Evolutionary conservation across 306 rosid species (phyloP).

Genomic region (Inga oerstediana): DNA sequence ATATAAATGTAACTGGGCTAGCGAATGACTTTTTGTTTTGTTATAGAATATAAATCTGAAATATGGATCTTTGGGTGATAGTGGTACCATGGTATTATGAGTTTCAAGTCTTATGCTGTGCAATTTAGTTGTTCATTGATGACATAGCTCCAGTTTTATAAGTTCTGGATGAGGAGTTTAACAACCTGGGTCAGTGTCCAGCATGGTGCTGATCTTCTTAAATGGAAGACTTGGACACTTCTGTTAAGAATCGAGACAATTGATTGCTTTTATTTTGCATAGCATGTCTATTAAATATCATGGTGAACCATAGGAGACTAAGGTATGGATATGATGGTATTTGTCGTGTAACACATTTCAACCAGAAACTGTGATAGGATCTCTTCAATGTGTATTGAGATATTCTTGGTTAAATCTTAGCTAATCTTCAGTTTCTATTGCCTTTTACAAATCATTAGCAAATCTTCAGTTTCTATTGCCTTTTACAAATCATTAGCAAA

Average conservation of each 20-base stretch:
- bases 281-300: neutral
- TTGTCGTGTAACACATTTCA: neutral
- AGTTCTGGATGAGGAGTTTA: constrained; percentile 2
- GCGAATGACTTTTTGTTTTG: neutral
- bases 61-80: neutral
- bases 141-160: neutral
- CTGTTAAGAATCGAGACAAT: neutral
- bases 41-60: neutral
- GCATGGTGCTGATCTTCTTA: neutral
- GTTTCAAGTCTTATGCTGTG: neutral
- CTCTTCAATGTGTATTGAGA: neutral
- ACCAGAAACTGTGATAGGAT: neutral
- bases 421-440: constrained; percentile 11
- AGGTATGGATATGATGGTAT: neutral
- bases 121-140: neutral
- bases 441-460: neutral
- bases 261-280: neutral
- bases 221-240: neutral
- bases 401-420: constrained; percentile 8
- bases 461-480: constrained; percentile 3
- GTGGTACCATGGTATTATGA: neutral
- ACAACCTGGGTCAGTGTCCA: neutral
- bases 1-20: neutral
- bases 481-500: neutral
- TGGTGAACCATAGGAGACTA: neutral